Percentiles rank a stretch among this genome's conserved stretches.
phyloP scores from a whole-genome alignment of 495 filamentous ascomycete species.

The Penicillium robsamsonii region DNA sequence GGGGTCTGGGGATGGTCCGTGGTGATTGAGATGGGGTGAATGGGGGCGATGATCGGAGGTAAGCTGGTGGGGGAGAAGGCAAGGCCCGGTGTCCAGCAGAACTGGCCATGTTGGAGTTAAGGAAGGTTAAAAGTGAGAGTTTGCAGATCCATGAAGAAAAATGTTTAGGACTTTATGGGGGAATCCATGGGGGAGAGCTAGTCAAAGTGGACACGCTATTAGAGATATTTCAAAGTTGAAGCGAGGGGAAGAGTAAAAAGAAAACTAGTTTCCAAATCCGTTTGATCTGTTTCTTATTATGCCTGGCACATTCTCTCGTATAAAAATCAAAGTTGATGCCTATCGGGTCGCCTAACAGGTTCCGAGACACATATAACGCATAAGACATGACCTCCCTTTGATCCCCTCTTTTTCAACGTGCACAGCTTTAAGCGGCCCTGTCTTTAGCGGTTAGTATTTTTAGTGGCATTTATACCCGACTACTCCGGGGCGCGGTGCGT shows the following conservation, averaged over 20 bases:
- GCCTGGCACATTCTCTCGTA: background rate
- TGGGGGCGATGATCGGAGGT: conserved; percentile 42
- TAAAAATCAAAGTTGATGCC: conserved; percentile 2
- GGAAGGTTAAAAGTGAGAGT: background rate
- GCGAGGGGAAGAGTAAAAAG: conserved; percentile 14
- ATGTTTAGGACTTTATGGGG: background rate
- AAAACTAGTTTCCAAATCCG: background rate
- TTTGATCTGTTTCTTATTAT: background rate
- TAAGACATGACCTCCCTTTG: background rate
- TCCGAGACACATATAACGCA: conserved; percentile 8
- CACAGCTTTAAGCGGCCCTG: background rate
- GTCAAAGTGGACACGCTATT: conserved; percentile 7
- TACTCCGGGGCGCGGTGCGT: conserved; percentile 5
- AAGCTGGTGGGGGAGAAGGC: conserved; percentile 43
- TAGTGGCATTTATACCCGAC: background rate
- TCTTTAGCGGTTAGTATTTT: background rate
- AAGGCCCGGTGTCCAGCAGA: conserved; percentile 30
- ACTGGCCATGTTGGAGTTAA: conserved; percentile 31
- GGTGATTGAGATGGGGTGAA: conserved; percentile 25
- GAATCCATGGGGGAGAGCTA: background rate
- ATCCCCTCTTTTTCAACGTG: background rate
- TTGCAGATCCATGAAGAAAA: background rate
- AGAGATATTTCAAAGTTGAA: conserved; percentile 4
- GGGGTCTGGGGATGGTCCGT: conserved; percentile 23
- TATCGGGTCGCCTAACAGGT: background rate